Base-by-base conservation (phyloP, 2,329 filamentous ascomycete genomes). In the Echinosphaeria canescens region DNA sequence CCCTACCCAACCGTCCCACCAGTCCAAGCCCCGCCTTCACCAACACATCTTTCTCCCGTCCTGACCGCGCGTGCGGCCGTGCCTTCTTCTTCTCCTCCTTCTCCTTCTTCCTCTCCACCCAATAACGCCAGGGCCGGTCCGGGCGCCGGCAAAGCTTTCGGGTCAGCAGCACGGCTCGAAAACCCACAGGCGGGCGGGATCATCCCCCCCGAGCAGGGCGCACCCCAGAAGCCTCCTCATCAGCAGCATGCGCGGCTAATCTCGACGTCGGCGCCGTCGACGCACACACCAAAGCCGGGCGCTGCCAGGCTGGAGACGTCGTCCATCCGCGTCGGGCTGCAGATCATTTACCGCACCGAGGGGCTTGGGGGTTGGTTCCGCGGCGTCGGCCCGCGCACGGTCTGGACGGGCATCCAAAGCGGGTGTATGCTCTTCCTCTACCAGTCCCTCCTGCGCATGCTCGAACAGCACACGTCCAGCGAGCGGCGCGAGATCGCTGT, bases 321-420 rank as follows among this genome's bases (percentile, higher is more conserved):
- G 2, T 93, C 84, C 1, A 76, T 95, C 26, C 57, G 85, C 28
- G 81, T 68, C 3, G 88, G 85, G 2, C 52, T 98, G 20, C 70
- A 62, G 38, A 63, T 92, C 35, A 90, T 98, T 39, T 98, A 95
- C 52, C 70, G 66, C 36, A 80, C 75, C 5, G 88, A 98, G 50
- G 88, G 88, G 2, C 38, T 95, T 11, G 65, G 64, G 3, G 90
- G 88, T 2, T 90, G 81, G 72, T 98, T 98, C 50, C 69, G 88
- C 30, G 88, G 88, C 15, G 85, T 98, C 2, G 85, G 85, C 0
- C 88, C 88, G 2, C 68, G 88, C 28, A 75, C 75, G 30, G 80
- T 95, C 10, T 98, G 88, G 88, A 98, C 88, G 13, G 92, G 85
- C 42, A 80, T 95, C 30, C 88, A 98, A 54, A 92, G 79, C 42